These are phyloP conservation scores for Adansonia digitata DNA, from an alignment of 345 rosid species.

Conservation along the genomic window DNA sequence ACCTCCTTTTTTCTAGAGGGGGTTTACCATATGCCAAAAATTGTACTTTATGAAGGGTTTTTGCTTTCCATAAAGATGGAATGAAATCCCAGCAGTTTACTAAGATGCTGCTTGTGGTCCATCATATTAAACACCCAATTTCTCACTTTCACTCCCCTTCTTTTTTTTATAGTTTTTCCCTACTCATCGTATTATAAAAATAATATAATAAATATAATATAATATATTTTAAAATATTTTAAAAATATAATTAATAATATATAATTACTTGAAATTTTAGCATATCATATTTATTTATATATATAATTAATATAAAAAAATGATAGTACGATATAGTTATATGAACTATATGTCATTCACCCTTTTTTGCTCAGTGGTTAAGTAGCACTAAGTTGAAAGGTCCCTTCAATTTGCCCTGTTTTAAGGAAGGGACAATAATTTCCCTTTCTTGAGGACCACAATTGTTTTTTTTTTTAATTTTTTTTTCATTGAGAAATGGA, in stretches of 20 bases:
- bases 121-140: not conserved
- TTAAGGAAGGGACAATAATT: not conserved
- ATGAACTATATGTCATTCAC: not conserved
- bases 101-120: not conserved
- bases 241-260: too few species aligned
- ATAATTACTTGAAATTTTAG: too few species aligned
- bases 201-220: too few species aligned
- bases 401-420: not conserved
- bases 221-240: too few species aligned
- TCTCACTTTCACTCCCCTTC: not conserved
- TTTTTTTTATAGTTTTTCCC: too few species aligned
- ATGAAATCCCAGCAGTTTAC: not conserved
- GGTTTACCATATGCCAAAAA: not conserved
- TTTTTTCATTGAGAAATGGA: not conserved
- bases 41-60: not conserved
- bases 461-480: not conserved
- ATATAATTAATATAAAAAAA: too few species aligned
- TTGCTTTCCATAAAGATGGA: too few species aligned
- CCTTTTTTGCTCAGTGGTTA: not conserved
- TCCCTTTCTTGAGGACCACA: constrained; percentile 7
- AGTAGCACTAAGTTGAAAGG: not conserved
- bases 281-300: too few species aligned
- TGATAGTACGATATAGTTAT: not conserved
- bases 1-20: not conserved
- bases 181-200: too few species aligned